Percentiles rank a stretch among this genome's conserved stretches.
These are phyloP conservation scores for Colletotrichum spinosum DNA, from an alignment of 2,329 filamentous ascomycete genomes.

Conservation along the genomic window DNA sequence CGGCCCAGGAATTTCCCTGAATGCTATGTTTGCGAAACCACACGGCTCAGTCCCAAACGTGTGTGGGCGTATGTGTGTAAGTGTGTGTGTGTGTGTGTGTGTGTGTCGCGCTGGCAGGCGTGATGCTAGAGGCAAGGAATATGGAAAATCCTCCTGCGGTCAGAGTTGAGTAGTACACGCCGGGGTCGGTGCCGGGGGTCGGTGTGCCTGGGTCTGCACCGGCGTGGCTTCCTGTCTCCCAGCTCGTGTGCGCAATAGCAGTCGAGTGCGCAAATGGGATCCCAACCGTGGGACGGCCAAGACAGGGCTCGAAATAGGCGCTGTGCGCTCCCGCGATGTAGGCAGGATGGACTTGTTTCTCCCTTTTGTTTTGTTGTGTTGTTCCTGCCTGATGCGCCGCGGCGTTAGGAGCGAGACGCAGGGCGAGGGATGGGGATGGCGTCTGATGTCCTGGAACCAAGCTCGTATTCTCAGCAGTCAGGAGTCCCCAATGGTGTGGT, in stretches of 20 bases:
- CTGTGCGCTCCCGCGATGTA: slow-evolving; percentile 27
- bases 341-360: slow-evolving; percentile 21
- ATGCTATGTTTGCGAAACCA: slow-evolving; percentile 35
- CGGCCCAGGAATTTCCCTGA: slow-evolving; percentile 38
- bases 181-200: slow-evolving; percentile 12
- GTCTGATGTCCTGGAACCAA: slow-evolving; percentile 10
- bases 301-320: slow-evolving; percentile 14
- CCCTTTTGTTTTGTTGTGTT: slow-evolving; percentile 9
- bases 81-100: slow-evolving; percentile 16
- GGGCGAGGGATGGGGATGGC: slow-evolving; percentile 10
- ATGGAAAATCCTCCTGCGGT: slow-evolving; percentile 30
- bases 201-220: slow-evolving; percentile 5
- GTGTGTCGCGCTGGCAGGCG: slow-evolving; percentile 27
- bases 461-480: slow-evolving; percentile 50
- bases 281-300: slow-evolving; percentile 14
- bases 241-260: slow-evolving; percentile 40
- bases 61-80: slow-evolving; percentile 22
- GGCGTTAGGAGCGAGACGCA: slow-evolving; percentile 13
- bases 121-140: slow-evolving; percentile 30
- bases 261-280: slow-evolving; percentile 24
- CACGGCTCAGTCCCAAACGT: slow-evolving; percentile 33
- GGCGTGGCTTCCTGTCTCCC: slow-evolving; percentile 18
- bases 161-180: slow-evolving; percentile 29
- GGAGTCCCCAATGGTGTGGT: slow-evolving; percentile 47
- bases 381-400: slow-evolving; percentile 13